A percentile compares a stretch with the other conserved stretches of the same genome.
Evolutionary conservation across 441 rosid genomes (phyloP).

Genomic region (Omphalea diandra): DNA sequence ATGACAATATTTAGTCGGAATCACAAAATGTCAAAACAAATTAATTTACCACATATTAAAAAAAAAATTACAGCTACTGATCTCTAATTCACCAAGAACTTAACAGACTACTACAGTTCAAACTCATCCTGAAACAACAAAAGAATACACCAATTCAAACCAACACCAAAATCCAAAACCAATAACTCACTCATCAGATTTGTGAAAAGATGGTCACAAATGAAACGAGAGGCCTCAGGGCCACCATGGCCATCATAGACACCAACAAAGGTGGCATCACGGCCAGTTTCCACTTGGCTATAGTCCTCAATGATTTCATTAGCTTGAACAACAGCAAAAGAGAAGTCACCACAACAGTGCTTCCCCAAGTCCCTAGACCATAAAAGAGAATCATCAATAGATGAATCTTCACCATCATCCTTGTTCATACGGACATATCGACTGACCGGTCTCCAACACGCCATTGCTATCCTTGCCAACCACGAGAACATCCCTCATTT

Average conservation of each 20-base stretch:
- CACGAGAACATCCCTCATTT: conserved; percentile 93
- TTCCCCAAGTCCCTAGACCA: conserved; percentile 83
- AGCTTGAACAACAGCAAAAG: conserved; percentile 81
- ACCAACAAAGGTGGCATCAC: conserved; percentile 72
- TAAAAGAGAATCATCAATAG: conserved; percentile 45
- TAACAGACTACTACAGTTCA: too few relatives aligned
- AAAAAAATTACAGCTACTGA: background rate
- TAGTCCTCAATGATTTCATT: conserved; percentile 85
- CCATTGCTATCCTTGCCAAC: conserved; percentile 58
- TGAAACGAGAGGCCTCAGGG: conserved; percentile 76
- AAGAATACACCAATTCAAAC: background rate
- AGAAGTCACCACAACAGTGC: conserved; percentile 74
- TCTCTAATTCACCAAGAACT: too few relatives aligned
- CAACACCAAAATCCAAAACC: conserved; percentile 1
- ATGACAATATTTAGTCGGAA: too few relatives aligned
- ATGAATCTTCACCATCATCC: conserved; percentile 44
- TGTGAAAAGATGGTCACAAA: conserved; percentile 70
- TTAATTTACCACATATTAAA: background rate
- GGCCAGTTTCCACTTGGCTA: conserved; percentile 75
- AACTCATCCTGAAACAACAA: too few relatives aligned
- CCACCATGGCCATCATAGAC: conserved; percentile 99
- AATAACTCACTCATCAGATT: conserved; percentile 64
- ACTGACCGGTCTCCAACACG: conserved; percentile 73
- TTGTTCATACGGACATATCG: conserved; percentile 72
- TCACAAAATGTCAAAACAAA: background rate